Conservation (phyloP, 768 basidiomycete species). For the Chiua virens region DNA sequence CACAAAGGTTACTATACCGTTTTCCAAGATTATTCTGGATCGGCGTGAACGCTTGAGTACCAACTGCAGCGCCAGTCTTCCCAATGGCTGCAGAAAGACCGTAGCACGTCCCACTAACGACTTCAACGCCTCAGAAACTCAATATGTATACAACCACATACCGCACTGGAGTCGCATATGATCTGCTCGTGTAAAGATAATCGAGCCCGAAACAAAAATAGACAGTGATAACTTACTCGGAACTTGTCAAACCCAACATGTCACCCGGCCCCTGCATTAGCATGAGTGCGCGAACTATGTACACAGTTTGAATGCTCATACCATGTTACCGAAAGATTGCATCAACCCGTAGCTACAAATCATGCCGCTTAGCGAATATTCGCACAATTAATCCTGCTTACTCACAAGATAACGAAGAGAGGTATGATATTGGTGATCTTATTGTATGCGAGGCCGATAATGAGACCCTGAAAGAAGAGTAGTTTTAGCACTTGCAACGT, state of each 20-base stretch:
- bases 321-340: constrained; percentile 72
- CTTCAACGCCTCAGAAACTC: neutral
- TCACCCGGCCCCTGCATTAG: constrained; percentile 61
- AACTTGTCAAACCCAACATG: constrained; percentile 65
- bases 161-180: constrained; percentile 65
- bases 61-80: constrained; percentile 71
- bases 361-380: neutral
- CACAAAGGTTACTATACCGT: constrained; percentile 35
- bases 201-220: neutral
- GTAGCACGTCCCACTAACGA: constrained; percentile 61
- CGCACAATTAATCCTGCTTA: neutral
- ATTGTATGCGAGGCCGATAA: constrained; percentile 60
- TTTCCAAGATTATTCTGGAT: constrained; percentile 69
- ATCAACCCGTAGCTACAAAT: constrained; percentile 60
- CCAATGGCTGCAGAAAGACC: constrained; percentile 68
- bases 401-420: constrained; percentile 68
- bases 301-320: constrained; percentile 20
- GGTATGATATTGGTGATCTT: constrained; percentile 61
- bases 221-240: constrained; percentile 47
- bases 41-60: constrained; percentile 69
- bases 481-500: neutral
- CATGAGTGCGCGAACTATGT: constrained; percentile 8
- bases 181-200: constrained; percentile 38
- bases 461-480: constrained; percentile 38
- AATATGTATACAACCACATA: constrained; percentile 17